Percentiles rank a stretch among this genome's conserved stretches.
Conservation (phyloP, 768 basidiomycete species). For the Termitomyces heimii region DNA sequence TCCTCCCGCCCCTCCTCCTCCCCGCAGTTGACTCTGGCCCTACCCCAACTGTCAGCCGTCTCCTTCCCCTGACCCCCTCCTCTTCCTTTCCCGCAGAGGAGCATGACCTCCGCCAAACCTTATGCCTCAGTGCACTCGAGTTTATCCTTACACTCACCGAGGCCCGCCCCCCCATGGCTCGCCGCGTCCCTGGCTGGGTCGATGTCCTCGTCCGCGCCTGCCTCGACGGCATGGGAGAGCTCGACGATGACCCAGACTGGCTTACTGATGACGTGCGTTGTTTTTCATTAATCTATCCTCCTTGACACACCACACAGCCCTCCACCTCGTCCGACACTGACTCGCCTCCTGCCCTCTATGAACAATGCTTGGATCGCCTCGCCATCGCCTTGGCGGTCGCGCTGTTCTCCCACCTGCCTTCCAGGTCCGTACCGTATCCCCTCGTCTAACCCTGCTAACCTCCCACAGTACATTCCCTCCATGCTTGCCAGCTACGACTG, state of each 20-base stretch:
- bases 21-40: conserved; percentile 37
- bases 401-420: conserved; percentile 76
- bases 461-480: conserved; percentile 67
- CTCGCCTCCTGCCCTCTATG: conserved; percentile 68
- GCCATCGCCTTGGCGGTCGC: conserved; percentile 77
- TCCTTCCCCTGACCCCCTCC: conserved; percentile 27
- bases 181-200: conserved; percentile 65
- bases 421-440: conserved; percentile 27
- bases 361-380: conserved; percentile 77
- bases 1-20: conserved; percentile 72
- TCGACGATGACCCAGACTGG: conserved; percentile 62
- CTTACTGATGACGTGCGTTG: conserved; percentile 66
- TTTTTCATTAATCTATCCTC: not conserved
- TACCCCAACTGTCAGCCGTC: conserved; percentile 42
- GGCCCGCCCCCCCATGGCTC: conserved; percentile 63
- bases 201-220: conserved; percentile 66
- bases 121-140: conserved; percentile 72
- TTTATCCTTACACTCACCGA: conserved; percentile 82
- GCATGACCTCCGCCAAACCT: conserved; percentile 62
- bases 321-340: conserved; percentile 56
- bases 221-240: conserved; percentile 77
- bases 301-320: conserved; percentile 33
- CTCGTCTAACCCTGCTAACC: accelerated
- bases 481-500: conserved; percentile 83
- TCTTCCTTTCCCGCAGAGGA: too few species aligned